Base-by-base conservation (phyloP, 1,139 yeast species). In the Lodderomyces orthopsilosis region DNA sequence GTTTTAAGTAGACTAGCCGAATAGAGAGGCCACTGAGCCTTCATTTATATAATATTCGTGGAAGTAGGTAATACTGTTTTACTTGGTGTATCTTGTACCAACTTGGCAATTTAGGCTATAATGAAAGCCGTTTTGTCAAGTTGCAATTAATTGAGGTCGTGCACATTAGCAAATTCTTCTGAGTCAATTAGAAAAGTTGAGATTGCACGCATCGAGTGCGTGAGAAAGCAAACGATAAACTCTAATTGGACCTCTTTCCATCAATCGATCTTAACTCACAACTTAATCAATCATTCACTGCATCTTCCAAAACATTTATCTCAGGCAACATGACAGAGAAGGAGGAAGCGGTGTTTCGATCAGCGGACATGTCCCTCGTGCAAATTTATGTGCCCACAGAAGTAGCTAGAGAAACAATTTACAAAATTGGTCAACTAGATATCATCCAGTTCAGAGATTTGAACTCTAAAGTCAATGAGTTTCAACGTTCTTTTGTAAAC, bases 311-410 rank as follows among this genome's bases (percentile, higher is more conserved):
- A 26, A 18, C 32, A n/a, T 10, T 15, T n/a, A 24, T 17, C 24
- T 12, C 12, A 9, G 17, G 13, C 4, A 27, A 15, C 19, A 45
- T 51, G 53, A 22, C 48, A 13, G 56, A 50, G 41, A 70, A 70
- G 54, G 83, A 81, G 52, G 90, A 83, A 68, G 89, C 88, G 38
- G 77, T 83, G 52, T 82, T 82, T 78, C 85, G 88, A 59, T 85
- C 93, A 41, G 93, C 93, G 77, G 86, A 81, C 55, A 85, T 85
- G 93, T 79, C 88, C 18, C 75, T 83, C 62, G 79, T 84, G 37
- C 88, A 85, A 58, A 64, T 85, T 54, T 85, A 83, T 57, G 81
- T 85, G 42, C 90, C 91, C 2, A 70, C 83, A 21, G 94, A 85
- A 62, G 77, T 80, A 19, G 68, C 85, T 2, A 68, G 93, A 52